Conservation (phyloP, 371 early-diverging fungal species). For the Coemansia sp. region DNA sequence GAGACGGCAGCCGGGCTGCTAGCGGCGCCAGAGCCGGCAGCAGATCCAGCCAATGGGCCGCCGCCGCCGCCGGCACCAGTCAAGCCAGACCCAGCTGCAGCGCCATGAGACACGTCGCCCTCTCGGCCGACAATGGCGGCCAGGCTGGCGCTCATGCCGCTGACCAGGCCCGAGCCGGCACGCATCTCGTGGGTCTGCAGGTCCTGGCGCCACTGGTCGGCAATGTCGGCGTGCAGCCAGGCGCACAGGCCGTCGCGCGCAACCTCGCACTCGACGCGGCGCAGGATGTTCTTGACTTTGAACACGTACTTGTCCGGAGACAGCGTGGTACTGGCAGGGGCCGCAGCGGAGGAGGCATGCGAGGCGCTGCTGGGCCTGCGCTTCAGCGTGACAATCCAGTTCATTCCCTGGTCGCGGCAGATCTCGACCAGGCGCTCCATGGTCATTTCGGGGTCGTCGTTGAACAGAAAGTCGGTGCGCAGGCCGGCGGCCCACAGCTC, state of each 20-base stretch:
- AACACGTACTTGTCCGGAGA: conserved; percentile 24
- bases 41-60: neutral
- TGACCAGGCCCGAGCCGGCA: conserved; percentile 4
- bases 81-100: neutral
- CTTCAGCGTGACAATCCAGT: conserved; percentile 79
- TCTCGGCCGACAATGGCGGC: conserved; percentile 6
- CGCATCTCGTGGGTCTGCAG: conserved; percentile 55
- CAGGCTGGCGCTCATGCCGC: neutral
- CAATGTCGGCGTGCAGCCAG: conserved; percentile 67
- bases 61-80: neutral
- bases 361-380: conserved; percentile 19
- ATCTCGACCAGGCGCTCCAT: conserved; percentile 62
- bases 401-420: conserved; percentile 71
- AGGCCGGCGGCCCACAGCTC: conserved; percentile 75
- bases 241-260: conserved; percentile 56
- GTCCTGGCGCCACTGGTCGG: conserved; percentile 67
- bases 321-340: neutral
- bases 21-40: too few species aligned
- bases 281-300: conserved; percentile 49
- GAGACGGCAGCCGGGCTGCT: too few species aligned
- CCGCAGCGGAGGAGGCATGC: neutral
- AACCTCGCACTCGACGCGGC: conserved; percentile 51
- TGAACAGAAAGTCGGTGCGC: conserved; percentile 72
- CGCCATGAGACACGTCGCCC: neutral
- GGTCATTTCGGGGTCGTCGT: conserved; percentile 65